Conservation (phyloP, 2,329 filamentous ascomycete species). For the Cadophora malorum region DNA sequence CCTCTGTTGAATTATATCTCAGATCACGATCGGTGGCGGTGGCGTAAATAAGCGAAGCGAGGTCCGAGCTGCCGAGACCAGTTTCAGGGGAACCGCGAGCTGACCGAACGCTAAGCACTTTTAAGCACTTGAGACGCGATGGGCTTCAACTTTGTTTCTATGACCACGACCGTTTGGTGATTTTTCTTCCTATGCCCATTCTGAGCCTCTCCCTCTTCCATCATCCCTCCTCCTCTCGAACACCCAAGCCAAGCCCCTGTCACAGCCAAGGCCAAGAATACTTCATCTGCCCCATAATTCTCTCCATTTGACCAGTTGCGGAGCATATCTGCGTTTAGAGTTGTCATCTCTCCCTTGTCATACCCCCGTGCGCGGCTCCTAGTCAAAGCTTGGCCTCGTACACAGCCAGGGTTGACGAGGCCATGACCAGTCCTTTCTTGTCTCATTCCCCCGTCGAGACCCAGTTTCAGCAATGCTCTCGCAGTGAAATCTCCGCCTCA, state of each 20-base stretch:
- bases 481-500: conserved; percentile 12
- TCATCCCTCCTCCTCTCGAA: conserved; percentile 9
- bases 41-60: background rate
- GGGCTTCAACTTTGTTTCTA: conserved; percentile 10
- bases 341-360: conserved; percentile 25
- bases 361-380: conserved; percentile 22
- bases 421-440: conserved; percentile 17
- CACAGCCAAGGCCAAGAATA: conserved; percentile 25
- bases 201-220: background rate
- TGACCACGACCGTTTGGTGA: background rate
- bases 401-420: conserved; percentile 25
- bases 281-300: conserved; percentile 5
- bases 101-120: background rate
- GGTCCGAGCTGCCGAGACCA: background rate
- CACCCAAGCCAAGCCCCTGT: conserved; percentile 8
- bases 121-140: conserved; percentile 11
- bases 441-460: conserved; percentile 25
- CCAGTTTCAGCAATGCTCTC: conserved; percentile 36
- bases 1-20: background rate
- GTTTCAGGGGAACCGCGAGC: background rate
- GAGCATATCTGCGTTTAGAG: conserved; percentile 27
- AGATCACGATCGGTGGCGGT: conserved; percentile 1
- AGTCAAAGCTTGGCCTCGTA: conserved; percentile 28
- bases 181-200: background rate
- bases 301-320: conserved; percentile 10